A percentile compares a stretch with the other conserved stretches of the same genome.
Evolutionary conservation across 2,329 filamentous ascomycete species (phyloP).

Genomic region (Ophiosphaerella korrae): DNA sequence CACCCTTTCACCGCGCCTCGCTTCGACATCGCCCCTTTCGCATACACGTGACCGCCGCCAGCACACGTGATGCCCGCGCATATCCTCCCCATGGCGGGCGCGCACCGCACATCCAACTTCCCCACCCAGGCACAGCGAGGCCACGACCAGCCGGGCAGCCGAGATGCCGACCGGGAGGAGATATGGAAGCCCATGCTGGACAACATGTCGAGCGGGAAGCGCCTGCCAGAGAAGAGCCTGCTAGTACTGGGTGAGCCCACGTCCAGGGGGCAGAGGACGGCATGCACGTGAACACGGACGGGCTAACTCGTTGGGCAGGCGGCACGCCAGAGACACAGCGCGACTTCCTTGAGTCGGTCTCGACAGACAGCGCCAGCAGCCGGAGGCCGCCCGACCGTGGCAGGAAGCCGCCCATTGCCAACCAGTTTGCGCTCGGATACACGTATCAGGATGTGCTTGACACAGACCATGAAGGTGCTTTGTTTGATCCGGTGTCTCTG

Average conservation of each 20-base stretch:
- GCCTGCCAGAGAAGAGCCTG: slow-evolving; percentile 88
- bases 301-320: slow-evolving; percentile 56
- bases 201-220: slow-evolving; percentile 85
- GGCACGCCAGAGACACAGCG: slow-evolving; percentile 81
- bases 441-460: slow-evolving; percentile 95
- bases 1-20: not conserved
- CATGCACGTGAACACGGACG: not conserved
- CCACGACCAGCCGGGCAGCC: slow-evolving; percentile 52
- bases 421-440: slow-evolving; percentile 90
- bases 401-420: slow-evolving; percentile 76
- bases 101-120: slow-evolving; percentile 40
- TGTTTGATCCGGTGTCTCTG: not conserved
- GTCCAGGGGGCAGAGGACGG: slow-evolving; percentile 8
- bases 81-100: slow-evolving; percentile 43
- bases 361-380: slow-evolving; percentile 44
- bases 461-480: slow-evolving; percentile 83
- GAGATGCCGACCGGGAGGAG: slow-evolving; percentile 75
- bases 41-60: no score
- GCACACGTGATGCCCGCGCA: slow-evolving; percentile 7
- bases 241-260: slow-evolving; percentile 73
- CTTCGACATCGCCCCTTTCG: not conserved
- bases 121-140: slow-evolving; percentile 27
- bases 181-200: slow-evolving; percentile 95
- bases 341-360: slow-evolving; percentile 71
- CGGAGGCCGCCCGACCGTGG: slow-evolving; percentile 59